Evolutionary conservation across 106 monocot species (phyloP), one percentile per base, ranked within the genome.

Genomic region (Allium cepa): DNA sequence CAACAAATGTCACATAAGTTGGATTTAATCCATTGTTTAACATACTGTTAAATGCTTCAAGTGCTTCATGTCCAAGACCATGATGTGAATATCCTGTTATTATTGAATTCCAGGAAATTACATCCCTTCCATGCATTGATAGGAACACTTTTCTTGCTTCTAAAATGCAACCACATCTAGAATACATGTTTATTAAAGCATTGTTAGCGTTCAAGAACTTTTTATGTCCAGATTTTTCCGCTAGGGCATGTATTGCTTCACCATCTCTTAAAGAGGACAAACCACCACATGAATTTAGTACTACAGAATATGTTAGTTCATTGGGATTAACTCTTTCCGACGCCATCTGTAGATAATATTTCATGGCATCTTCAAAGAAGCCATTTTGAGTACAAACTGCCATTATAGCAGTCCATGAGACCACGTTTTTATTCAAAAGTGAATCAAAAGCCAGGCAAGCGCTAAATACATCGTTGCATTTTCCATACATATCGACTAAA

Each of bases 121-220:
- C 69, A 48, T 94, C 84, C 60, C 66, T 64, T 45, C 15, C 10
- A 71, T 26, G 58, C 86, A 94, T 81, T 49, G 7, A 47, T 2
- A 10, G 51, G 52, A 90, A 90, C 17, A 82, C 70, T 63, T 13
- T 75, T 11, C 49, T 49, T 49, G 84, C 87, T 17, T 82, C 75
- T 16, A 73, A 65, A 50, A 90, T 68, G 68, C 69, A 69, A 1
- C 94, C 90, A 66, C 82, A 69, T 65, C 79, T 90, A 11, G 84
- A 73, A 64, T 87, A 90, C 94, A 94, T 87, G 71, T 79, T 73
- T 60, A 90, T 84, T 26, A 90, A 71, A 72, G 80, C 80, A 84
- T 84, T 91, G 18, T 77, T 60, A 10, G 87, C 76, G 7, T 57
- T 52, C 50, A 75, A 49, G 26, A 64, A 50, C 8, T 49, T 11